Base-by-base conservation (phyloP, 768 basidiomycete species). In the Hypholoma fasciculare region DNA sequence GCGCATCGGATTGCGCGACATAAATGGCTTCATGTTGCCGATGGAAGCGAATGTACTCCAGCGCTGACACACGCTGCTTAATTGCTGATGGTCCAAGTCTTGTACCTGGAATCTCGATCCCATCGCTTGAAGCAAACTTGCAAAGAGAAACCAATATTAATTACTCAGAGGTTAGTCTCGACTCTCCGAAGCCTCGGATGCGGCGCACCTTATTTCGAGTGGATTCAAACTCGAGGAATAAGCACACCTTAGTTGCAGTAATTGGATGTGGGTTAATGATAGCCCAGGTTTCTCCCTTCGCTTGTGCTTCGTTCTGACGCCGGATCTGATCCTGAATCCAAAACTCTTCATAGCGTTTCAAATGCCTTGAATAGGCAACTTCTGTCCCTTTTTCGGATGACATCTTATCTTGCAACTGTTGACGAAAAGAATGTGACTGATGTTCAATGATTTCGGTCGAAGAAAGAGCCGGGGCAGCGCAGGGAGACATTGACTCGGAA, bases 141-240 rank as follows among this genome's bases (percentile, higher is more conserved):
- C 23, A 23, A 19, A 16, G 42, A 16, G 13, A 16, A 19, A 16
- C 7, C 1, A 49, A 34, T 44, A 16, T 48, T 54, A 49, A 46
- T 23, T 39, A 13, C n/a, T 19, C 17, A 40, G 2, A n/a, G 39
- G 26, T 26, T 34, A n/a, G n/a, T n/a, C n/a, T n/a, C n/a, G n/a
- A n/a, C 6, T 34, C 23, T 3, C 30, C 30, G 9, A 49, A 51
- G 4, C 1, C 23, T 23, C 4, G 1, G 55, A 20, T 26, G 52
- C 40, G 37, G 52, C 40, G 37, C 51, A 75, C 74, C 69, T 74
- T 74, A 19, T 57, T 46, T 2, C 66, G 64, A 0, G 63, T 68
- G 8, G 63, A 62, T 47, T 73, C 70, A 54, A 72, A 61, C 13
- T 69, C 38, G 9, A 75, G 67, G 53, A 72, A 76, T 6, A 67